phyloP scores from a whole-genome alignment of 1,284 basidiomycete species.

The Puccinia horiana region DNA sequence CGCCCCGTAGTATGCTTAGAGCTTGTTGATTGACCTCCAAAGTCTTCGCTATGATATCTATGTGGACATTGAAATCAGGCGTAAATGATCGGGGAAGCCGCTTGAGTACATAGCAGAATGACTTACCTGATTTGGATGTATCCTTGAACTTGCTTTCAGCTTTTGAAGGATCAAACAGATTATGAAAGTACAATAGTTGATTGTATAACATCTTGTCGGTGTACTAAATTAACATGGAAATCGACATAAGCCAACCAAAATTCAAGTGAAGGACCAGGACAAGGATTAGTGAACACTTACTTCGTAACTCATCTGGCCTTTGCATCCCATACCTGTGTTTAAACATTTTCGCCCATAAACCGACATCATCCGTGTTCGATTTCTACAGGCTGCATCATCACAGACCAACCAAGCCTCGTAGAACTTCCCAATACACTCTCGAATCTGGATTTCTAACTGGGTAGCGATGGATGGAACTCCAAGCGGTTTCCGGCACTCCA shows the following conservation, averaged over 20 bases:
- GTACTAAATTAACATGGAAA: conserved; percentile 69
- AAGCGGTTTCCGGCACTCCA: conserved; percentile 66
- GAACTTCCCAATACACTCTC: conserved; percentile 74
- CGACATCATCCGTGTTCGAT: conserved; percentile 82
- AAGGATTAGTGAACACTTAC: conserved; percentile 61
- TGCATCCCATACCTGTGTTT: conserved; percentile 65
- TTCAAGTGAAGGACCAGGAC: not conserved
- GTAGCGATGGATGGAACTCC: conserved; percentile 69
- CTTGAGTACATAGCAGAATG: not conserved
- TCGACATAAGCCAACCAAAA: not conserved
- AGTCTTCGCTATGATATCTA: conserved; percentile 38
- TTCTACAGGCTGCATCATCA: conserved; percentile 78
- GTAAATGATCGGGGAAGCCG: conserved; percentile 10
- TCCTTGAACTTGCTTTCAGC: conserved; percentile 63
- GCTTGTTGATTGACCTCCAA: conserved; percentile 35
- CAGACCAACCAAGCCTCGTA: conserved; percentile 89
- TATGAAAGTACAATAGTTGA: conserved; percentile 78
- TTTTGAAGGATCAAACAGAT: conserved; percentile 74
- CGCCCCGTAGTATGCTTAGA: conserved; percentile 64
- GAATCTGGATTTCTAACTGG: conserved; percentile 84
- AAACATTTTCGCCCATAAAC: conserved; percentile 84
- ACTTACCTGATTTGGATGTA: conserved; percentile 42
- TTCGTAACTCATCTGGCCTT: conserved; percentile 72
- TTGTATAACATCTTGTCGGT: conserved; percentile 79
- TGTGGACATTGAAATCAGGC: not conserved